Conservation (phyloP, 352 stramenopile genomes). For the Pythium brassicae region DNA sequence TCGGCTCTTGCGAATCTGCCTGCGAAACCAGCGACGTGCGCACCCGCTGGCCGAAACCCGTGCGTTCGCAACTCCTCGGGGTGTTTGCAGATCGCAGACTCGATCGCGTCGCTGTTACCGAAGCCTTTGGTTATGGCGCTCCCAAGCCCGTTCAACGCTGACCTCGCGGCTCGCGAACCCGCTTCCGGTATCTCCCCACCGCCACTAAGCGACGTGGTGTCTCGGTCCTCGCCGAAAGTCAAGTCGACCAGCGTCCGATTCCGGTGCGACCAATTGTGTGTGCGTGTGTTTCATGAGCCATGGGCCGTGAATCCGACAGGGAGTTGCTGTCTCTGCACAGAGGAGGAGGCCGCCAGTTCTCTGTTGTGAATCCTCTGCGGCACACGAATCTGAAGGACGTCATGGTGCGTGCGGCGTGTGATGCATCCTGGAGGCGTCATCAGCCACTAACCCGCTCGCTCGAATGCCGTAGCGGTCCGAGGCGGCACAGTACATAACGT, state of each 20-base stretch:
- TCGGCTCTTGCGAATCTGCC: neutral
- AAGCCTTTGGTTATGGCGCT: slow-evolving; percentile 25
- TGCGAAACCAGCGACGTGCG: neutral
- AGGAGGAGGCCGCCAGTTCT: slow-evolving; percentile 53
- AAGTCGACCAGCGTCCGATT: slow-evolving; percentile 39
- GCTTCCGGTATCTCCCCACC: slow-evolving; percentile 31
- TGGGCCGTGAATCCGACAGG: neutral
- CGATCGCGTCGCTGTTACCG: slow-evolving; percentile 5
- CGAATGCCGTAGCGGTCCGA: slow-evolving; percentile 23
- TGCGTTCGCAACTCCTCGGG: neutral
- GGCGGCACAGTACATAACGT: slow-evolving; percentile 25
- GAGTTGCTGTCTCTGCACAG: slow-evolving; percentile 7
- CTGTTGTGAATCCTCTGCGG: slow-evolving; percentile 25
- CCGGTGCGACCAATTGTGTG: slow-evolving; percentile 18
- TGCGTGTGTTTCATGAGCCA: neutral
- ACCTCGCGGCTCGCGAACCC: slow-evolving; percentile 6
- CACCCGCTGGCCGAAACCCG: neutral
- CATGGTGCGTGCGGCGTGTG: slow-evolving; percentile 23
- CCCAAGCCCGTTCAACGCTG: slow-evolving; percentile 6
- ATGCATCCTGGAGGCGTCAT: too few relatives aligned
- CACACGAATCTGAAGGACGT: slow-evolving; percentile 28
- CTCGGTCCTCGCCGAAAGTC: slow-evolving; percentile 48
- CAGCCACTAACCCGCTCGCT: too few relatives aligned
- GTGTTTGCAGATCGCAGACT: slow-evolving; percentile 8
- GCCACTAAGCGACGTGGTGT: slow-evolving; percentile 30